Conservation (phyloP, 768 basidiomycete genomes). For the Agrocybe chaxingu region DNA sequence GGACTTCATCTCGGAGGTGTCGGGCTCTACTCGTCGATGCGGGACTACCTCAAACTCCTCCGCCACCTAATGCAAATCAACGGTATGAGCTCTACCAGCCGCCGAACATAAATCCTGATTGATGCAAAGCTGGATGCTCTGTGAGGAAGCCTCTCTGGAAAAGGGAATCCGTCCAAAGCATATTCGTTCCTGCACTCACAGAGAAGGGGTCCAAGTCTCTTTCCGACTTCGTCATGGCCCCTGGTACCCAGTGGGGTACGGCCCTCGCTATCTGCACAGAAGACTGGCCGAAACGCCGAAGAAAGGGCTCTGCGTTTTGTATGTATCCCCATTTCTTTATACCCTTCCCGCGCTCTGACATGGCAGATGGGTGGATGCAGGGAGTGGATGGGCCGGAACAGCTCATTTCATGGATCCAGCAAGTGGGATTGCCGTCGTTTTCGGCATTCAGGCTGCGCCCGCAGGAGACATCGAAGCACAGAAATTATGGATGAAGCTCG, state of each 20-base stretch:
- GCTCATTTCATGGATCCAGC: slow-evolving; percentile 28
- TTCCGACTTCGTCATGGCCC: slow-evolving; percentile 9
- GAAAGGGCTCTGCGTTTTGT: slow-evolving; percentile 30
- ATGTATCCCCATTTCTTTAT: background rate
- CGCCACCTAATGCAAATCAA: slow-evolving; percentile 31
- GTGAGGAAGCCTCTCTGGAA: slow-evolving; percentile 22
- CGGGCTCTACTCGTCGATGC: slow-evolving; percentile 25
- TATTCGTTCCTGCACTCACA: slow-evolving; percentile 25
- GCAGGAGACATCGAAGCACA: slow-evolving; percentile 6
- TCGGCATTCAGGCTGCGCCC: slow-evolving; percentile 18
- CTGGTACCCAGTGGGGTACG: slow-evolving; percentile 25
- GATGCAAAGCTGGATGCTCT: slow-evolving; percentile 15
- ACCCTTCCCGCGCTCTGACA: background rate
- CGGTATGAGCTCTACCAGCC: slow-evolving; percentile 11
- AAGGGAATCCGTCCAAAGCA: slow-evolving; percentile 16
- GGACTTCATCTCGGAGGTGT: slow-evolving; percentile 23
- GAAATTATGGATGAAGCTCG: slow-evolving; percentile 11
- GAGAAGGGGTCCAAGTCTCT: slow-evolving; percentile 19
- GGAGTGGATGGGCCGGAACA: slow-evolving; percentile 29
- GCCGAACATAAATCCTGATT: background rate
- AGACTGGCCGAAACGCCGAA: slow-evolving; percentile 25
- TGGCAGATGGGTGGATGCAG: slow-evolving; percentile 4
- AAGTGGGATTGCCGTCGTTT: slow-evolving; percentile 25
- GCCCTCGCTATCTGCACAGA: slow-evolving; percentile 23
- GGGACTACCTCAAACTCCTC: slow-evolving; percentile 29